Evolutionary conservation across 2,329 filamentous ascomycete genomes (phyloP), one percentile per base, ranked within the genome.

Genomic region (Talaromyces sp.): DNA sequence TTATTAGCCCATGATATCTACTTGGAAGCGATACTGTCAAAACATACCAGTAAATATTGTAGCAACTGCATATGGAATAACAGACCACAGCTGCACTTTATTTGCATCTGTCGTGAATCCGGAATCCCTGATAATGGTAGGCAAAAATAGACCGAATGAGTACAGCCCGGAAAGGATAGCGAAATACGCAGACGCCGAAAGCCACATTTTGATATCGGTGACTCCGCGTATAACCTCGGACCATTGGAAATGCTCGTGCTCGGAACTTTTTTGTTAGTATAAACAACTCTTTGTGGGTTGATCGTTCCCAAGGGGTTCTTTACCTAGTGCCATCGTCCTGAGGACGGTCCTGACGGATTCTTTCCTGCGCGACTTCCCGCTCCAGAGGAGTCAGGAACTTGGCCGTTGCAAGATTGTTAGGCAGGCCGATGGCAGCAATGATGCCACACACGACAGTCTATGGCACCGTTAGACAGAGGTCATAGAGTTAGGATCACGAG

Each of bases 61-160:
- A 1, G 83, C 84, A 0, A 85, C 81, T 0, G 83, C 84, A 63
- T 86, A 86, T 0, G 83, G 83, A 37, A 85, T 84, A 15, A 86
- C 84, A 1, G 82, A 82, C 83, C 83, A 85, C 6, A 86, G 75
- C 63, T 86, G 84, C 0, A 81, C 78, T 63, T 83, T 70, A 65
- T 85, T 82, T 10, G 82, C 73, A 25, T 81, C 79, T 59, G 77
- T 77, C 1, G 80, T 80, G 48, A 81, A 80, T 2, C 77, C 72
- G 15, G 84, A 70, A n/a, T 78, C 79, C 60, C 81, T 75, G 66
- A 88, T 83, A 61, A 88, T 88, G 0, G 84, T 87, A 0, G 85
- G 85, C 0, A 88, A 73, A 69, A 88, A 88, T 2, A 88, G 77
- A 36, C 83, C 82, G 61, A 87, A 86, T 0, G 82, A 84, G 66